phyloP scores from a whole-genome alignment of 2,329 filamentous ascomycete species.

The Zalaria obscura region DNA sequence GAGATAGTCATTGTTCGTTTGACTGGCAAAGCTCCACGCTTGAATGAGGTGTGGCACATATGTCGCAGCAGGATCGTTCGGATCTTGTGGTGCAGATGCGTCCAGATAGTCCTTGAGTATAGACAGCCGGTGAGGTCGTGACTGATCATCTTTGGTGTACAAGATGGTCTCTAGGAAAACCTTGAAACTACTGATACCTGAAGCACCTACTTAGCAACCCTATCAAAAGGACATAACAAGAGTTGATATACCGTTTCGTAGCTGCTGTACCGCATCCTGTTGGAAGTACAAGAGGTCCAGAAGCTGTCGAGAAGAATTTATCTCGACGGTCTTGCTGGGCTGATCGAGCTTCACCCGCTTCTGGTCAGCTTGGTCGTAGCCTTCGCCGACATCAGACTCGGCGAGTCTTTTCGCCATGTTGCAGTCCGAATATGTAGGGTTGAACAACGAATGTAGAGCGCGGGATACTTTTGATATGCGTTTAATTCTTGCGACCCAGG shows the following conservation, averaged over 20 bases:
- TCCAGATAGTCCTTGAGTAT: slow-evolving; percentile 60
- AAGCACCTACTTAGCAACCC: not conserved
- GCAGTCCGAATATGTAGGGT: too few relatives aligned
- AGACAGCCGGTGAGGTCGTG: slow-evolving; percentile 31
- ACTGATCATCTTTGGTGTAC: slow-evolving; percentile 38
- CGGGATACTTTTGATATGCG: too few relatives aligned
- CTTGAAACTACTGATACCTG: slow-evolving; percentile 57
- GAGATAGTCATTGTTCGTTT: slow-evolving; percentile 66
- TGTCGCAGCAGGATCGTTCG: slow-evolving; percentile 42
- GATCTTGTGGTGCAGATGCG: slow-evolving; percentile 34
- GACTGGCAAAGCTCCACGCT: slow-evolving; percentile 72
- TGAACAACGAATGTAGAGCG: too few relatives aligned
- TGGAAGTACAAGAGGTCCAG: slow-evolving; percentile 55
- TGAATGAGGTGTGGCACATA: slow-evolving; percentile 72
- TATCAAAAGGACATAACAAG: not conserved
- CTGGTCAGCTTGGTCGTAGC: too few relatives aligned
- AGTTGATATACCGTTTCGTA: slow-evolving; percentile 44
- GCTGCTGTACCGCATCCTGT: slow-evolving; percentile 48
- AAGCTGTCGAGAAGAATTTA: slow-evolving; percentile 52
- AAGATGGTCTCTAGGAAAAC: slow-evolving; percentile 50
- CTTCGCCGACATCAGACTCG: slow-evolving; percentile 1
- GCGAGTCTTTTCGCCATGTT: slow-evolving; percentile 4
- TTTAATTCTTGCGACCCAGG: too few relatives aligned
- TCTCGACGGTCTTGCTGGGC: slow-evolving; percentile 17
- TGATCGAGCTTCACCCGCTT: too few relatives aligned